phyloP scores from a whole-genome alignment of 2,329 filamentous ascomycete species.

The Fusarium subtropicale region DNA sequence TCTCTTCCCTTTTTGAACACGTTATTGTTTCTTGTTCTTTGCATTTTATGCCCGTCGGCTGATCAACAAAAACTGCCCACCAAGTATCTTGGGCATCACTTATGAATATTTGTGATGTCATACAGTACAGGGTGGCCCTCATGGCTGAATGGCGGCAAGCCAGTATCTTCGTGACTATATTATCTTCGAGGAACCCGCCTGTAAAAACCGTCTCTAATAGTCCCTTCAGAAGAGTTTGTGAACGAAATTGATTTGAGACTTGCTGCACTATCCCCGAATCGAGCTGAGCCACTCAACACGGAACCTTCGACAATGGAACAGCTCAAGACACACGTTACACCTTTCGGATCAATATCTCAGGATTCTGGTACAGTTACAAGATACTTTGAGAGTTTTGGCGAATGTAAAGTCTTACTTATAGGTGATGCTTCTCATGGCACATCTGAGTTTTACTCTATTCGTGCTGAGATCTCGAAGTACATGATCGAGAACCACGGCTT shows the following conservation, averaged over 20 bases:
- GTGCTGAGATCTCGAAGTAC: slow-evolving; percentile 32
- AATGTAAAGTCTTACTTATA: slow-evolving; percentile 27
- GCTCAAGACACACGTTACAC: slow-evolving; percentile 8
- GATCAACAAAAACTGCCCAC: neutral
- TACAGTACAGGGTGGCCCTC: neutral
- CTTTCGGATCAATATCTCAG: slow-evolving; percentile 20
- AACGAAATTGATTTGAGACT: neutral
- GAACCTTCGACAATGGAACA: slow-evolving; percentile 14
- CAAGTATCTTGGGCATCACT: neutral
- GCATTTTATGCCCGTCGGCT: neutral
- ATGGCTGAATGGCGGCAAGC: neutral
- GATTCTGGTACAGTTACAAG: slow-evolving; percentile 10
- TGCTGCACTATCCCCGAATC: no score
- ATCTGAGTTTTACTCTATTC: slow-evolving; percentile 29
- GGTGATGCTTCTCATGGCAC: slow-evolving; percentile 28
- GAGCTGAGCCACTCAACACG: slow-evolving; percentile 6
- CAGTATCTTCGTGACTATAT: neutral
- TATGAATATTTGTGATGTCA: slow-evolving; percentile 18
- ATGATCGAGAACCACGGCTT: slow-evolving; percentile 34
- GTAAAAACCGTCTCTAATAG: neutral
- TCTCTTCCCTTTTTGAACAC: no score
- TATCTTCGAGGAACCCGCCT: neutral
- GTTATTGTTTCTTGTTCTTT: neutral
- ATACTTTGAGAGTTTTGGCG: slow-evolving; percentile 27
- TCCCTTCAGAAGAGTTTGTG: neutral